Base-by-base conservation (phyloP, 345 rosid genomes). In the Citrus reticulata region DNA sequence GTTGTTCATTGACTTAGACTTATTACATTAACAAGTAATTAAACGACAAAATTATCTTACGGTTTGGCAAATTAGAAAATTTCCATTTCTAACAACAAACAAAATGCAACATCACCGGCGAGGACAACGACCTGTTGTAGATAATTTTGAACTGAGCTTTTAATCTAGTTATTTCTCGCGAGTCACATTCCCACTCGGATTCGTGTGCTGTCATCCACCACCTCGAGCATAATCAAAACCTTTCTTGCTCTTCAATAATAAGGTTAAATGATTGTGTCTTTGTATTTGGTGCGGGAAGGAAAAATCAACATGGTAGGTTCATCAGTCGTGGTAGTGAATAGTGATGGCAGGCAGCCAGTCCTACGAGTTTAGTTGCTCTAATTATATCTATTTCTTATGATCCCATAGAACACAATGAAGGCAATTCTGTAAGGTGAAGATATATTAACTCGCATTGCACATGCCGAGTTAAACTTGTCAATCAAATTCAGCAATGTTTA, bases 201-300 rank as follows among this genome's bases (percentile, higher is more conserved):
- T 34, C 55, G 55, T 49, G 34, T 16, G 81, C 78, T 77, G 84
- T 61, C 70, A 81, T 66, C 78, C 81, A 73, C 78, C 32, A 3
- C 9, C 37, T 74, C 17, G 51, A 46, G 51, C 20, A 14, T 3
- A 40, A 13, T 6, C 27, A 9, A 7, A 60, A 27, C 24, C 58
- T 49, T 59, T 42, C 77, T 76, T 70, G 68, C 49, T 55, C 73
- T 81, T 65, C 68, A 76, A 76, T 71, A 25, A 58, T 32, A 77
- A 64, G 66, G 24, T 13, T 34, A 29, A 32, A 62, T 82, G 63
- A 64, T 63, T 55, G 11, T 32, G 32, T 35, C 59, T 20, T 11
- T 4, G 2, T 42, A 5, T 22, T 20, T 24, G 60, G 79, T 74
- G 73, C 46, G 68, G 40, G 75, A 72, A 42, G 64, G 77, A 37